phyloP scores from a whole-genome alignment of 495 filamentous ascomycete species.

The Neurospora tetrasperma region DNA sequence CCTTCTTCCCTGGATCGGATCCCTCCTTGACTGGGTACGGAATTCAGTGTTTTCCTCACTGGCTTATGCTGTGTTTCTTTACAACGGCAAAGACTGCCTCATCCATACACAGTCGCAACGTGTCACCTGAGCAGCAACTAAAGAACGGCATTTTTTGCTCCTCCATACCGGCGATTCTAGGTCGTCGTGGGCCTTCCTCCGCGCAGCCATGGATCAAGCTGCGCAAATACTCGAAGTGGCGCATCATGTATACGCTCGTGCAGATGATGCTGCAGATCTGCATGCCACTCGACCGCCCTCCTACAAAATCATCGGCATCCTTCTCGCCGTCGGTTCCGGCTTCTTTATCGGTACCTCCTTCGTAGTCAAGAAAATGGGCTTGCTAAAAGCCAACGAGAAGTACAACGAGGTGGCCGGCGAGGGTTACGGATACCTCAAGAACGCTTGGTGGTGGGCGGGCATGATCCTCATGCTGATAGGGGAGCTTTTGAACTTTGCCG shows the following conservation, averaged over 20 bases:
- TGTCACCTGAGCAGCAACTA: background rate
- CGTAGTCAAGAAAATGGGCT: constrained; percentile 85
- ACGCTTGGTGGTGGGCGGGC: constrained; percentile 87
- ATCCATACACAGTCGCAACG: background rate
- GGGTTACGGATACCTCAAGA: constrained; percentile 97
- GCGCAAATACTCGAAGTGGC: constrained; percentile 28
- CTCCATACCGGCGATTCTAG: constrained; percentile 7
- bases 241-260: constrained; percentile 33
- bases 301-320: constrained; percentile 85
- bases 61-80: constrained; percentile 3
- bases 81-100: background rate
- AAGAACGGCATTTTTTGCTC: background rate
- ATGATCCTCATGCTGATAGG: constrained; percentile 98
- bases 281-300: constrained; percentile 24
- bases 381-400: constrained; percentile 88
- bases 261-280: constrained; percentile 14
- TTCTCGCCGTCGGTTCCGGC: constrained; percentile 78
- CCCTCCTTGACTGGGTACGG: background rate
- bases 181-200: constrained; percentile 12
- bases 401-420: constrained; percentile 95
- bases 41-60: background rate
- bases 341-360: constrained; percentile 94
- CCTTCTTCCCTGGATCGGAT: background rate
- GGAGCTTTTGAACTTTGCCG: constrained; percentile 95
- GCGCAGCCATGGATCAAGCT: constrained; percentile 31